Evolutionary conservation across 1,284 basidiomycete genomes (phyloP).

Genomic region (Sphaerobolus stellatus): DNA sequence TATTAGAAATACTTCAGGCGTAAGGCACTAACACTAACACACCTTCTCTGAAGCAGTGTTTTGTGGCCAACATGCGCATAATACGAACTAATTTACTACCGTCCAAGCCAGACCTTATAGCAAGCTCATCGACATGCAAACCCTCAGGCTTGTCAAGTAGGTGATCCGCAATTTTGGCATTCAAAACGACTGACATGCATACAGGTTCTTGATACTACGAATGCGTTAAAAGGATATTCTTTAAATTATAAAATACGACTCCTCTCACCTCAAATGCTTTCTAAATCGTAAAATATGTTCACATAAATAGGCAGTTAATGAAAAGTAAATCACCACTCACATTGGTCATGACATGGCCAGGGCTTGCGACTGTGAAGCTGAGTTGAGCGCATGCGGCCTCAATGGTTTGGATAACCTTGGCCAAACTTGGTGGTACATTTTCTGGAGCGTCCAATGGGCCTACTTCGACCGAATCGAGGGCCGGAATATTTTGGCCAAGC

Average conservation of each 20-base stretch:
- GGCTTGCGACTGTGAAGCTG: constrained; percentile 28
- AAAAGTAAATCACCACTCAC: constrained; percentile 19
- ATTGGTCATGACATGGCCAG: constrained; percentile 32
- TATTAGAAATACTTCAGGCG: too few relatives aligned
- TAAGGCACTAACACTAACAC: background rate
- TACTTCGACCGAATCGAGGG: background rate
- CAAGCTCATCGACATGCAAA: constrained; percentile 32
- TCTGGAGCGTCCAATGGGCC: background rate
- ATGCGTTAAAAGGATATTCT: background rate
- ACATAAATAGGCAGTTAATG: background rate
- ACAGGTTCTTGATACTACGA: constrained; percentile 20
- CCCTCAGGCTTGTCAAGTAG: constrained; percentile 32
- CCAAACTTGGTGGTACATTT: background rate
- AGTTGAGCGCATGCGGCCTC: constrained; percentile 35
- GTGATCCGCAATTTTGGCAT: constrained; percentile 32
- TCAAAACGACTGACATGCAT: constrained; percentile 28
- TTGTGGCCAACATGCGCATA: constrained; percentile 35
- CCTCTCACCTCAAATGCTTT: background rate
- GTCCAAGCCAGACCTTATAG: constrained; percentile 27
- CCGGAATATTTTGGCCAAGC: background rate
- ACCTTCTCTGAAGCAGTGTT: constrained; percentile 42
- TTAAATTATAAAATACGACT: background rate
- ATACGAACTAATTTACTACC: constrained; percentile 33
- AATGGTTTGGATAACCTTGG: constrained; percentile 13
- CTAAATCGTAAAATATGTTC: background rate